Evolutionary conservation across 1,139 yeast species (phyloP), one percentile per base, ranked within the genome.

Genomic region (Blastobotrys petasosporus): DNA sequence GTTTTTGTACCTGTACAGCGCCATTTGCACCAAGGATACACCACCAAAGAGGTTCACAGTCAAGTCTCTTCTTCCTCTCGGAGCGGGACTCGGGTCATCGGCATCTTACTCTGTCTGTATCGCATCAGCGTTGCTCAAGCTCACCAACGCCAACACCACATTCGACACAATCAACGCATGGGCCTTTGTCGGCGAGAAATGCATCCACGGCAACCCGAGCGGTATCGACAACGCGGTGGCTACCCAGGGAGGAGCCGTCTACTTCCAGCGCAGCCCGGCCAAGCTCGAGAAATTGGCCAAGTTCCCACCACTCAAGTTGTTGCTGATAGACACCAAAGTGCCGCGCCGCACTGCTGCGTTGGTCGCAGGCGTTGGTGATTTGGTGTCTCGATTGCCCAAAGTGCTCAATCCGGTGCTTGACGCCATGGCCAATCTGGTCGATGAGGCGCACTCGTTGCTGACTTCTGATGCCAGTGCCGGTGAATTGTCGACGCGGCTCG

Each of bases 141-240:
- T 49, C 32, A 29, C 29, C 28, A 35, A 35, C 32, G 32, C 32
- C 9, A 41, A 40, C 17, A 37, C 42, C 8, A 25, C 35, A 40
- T 74, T 83, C 36, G 71, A 75, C 8, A 75, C 80, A 55, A 80
- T 92, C 51, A 92, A 92, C 57, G 66, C 73, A 6, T 90, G 97
- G 96, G 82, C 97, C 0, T 82, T 84, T 53, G 73, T 90, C 69
- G 97, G 97, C 34, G 99, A 92, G 65, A 84, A 84, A 60, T 87
- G 97, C 63, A 85, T 88, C 59, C 97, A 92, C 62, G 98, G 98
- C 1, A 90, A 85, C 56, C 99, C 99, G 9, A 83, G 94, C 16
- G 99, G 99, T 12, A 88, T 94, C 46, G 99, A 92, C 63, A 92
- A 92, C 60, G 90, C 97, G 0, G 97, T 92, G 43, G 95, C 98